Evolutionary conservation across 2,329 filamentous ascomycete species (phyloP), one percentile per base, ranked within the genome.

Genomic region (Fusarium bulbicola): DNA sequence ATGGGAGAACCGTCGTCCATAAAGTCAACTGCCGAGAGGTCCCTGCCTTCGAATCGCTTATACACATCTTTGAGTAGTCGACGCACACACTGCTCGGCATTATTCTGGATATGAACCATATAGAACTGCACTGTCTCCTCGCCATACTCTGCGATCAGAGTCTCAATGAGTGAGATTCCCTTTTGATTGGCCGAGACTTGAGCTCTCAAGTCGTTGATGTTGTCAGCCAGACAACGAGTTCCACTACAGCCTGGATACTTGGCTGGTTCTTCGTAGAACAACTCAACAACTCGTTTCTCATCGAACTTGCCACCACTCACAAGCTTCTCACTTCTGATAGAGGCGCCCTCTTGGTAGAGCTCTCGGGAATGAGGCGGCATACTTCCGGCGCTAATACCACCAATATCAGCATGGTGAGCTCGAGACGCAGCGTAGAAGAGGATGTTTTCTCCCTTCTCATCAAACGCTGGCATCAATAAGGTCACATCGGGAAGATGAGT

Each of bases 1-100:
- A 96, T 95, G 0, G 93, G 93, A 6, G 89, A 92, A 10, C 93
- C 93, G 70, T 96, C 93, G 76, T 96, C 93, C 93, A 96, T 95
- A 81, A 91, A 92, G 76, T 96, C 93, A 9, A 91, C 84, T 0
- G 93, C 92, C 6, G 89, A 88, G 2, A 96, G 85, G 47, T 93
- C 90, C 63, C 90, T 87, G 14, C 92, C 92, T 74, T 91, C 87
- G 74, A 95, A 94, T 11, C 91, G 87, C 77, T 89, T 88, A 78
- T 91, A 86, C 7, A 95, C 90, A 9, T 90, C 86, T 76, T 92
- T 94, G 52, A 96, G 86, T 3, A 96, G 86, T 57, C 89, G 90
- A 30, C 92, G 87, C 1, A 96, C 93, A 57, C 91, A 92, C 6
- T 89, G 83, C 79, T 95, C 93, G 3, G 93, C 93, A 66, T 95